Evolutionary conservation across 2,329 filamentous ascomycete species (phyloP).

Genomic region (Cladosporium cucumerinum): DNA sequence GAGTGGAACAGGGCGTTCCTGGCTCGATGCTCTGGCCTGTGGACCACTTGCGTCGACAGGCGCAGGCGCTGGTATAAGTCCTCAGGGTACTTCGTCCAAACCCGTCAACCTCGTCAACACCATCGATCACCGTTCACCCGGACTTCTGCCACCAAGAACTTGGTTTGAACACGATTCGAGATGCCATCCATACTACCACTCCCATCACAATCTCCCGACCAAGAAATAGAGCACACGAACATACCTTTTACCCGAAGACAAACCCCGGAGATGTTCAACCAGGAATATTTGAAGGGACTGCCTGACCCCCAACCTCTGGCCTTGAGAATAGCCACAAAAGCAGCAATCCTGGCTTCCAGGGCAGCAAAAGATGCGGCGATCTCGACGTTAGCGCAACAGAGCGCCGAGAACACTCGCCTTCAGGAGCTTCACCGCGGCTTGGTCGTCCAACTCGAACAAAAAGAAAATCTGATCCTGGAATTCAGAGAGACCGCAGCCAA

Average conservation of each 20-base stretch:
- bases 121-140: not conserved
- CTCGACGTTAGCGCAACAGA: not conserved
- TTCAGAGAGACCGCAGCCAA: not conserved
- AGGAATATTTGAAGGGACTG: not conserved
- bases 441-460: not conserved
- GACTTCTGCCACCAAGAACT: not conserved
- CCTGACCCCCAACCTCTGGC: not conserved
- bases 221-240: not conserved
- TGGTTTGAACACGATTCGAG: no score
- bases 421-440: not conserved
- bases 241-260: not conserved
- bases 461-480: not conserved
- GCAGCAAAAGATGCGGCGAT: not conserved
- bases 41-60: not conserved
- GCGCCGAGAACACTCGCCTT: not conserved
- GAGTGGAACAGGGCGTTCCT: not conserved
- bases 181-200: no score
- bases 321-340: not conserved
- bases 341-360: not conserved
- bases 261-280: not conserved
- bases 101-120: no score
- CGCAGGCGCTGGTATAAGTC: not conserved
- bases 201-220: no score
- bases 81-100: no score
- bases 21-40: not conserved